Percentiles rank a stretch among this genome's conserved stretches.
These are phyloP conservation scores for Diplodia sapinea DNA, from an alignment of 2,329 filamentous ascomycete genomes.

Conservation along the genomic window DNA sequence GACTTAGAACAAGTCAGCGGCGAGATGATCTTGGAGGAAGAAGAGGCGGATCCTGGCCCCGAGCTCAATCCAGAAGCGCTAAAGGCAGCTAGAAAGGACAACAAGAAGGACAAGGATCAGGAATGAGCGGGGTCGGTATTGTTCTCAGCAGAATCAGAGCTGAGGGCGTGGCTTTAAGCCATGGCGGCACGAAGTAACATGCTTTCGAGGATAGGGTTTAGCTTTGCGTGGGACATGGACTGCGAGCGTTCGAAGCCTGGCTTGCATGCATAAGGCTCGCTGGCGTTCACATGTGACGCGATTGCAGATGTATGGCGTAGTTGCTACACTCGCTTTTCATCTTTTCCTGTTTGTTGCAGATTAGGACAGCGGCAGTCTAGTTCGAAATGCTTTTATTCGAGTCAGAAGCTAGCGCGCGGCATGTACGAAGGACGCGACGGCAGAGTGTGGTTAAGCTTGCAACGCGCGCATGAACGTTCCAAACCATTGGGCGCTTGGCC, in stretches of 20 bases:
- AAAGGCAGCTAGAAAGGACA: conserved; percentile 39
- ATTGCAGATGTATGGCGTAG: conserved; percentile 26
- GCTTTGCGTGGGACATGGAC: conserved; percentile 9
- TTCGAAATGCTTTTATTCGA: conserved; percentile 19
- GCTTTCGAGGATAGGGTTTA: conserved; percentile 10
- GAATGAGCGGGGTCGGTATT: neutral
- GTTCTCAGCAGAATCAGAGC: conserved; percentile 15
- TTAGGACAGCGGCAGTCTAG: conserved; percentile 27
- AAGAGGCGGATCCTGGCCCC: conserved; percentile 50
- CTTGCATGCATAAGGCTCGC: conserved; percentile 31
- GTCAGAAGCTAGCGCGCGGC: conserved; percentile 4
- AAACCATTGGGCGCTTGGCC: conserved; percentile 7
- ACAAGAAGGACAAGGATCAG: conserved; percentile 19
- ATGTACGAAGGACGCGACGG: neutral
- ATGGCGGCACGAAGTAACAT: conserved; percentile 19
- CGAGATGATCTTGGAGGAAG: conserved; percentile 52
- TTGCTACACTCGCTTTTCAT: conserved; percentile 26
- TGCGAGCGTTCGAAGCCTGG: conserved; percentile 25
- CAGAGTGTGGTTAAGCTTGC: conserved; percentile 1
- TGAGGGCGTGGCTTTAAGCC: neutral
- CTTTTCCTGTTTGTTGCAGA: conserved; percentile 10
- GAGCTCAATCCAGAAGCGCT: conserved; percentile 55
- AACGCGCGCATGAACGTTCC: conserved; percentile 6
- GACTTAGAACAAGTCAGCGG: conserved; percentile 46
- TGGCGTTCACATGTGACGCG: conserved; percentile 29